A percentile compares a stretch with the other conserved stretches of the same genome.
Evolutionary conservation across 139 green algal genomes (phyloP).

Genomic region (Chlorella sp.): DNA sequence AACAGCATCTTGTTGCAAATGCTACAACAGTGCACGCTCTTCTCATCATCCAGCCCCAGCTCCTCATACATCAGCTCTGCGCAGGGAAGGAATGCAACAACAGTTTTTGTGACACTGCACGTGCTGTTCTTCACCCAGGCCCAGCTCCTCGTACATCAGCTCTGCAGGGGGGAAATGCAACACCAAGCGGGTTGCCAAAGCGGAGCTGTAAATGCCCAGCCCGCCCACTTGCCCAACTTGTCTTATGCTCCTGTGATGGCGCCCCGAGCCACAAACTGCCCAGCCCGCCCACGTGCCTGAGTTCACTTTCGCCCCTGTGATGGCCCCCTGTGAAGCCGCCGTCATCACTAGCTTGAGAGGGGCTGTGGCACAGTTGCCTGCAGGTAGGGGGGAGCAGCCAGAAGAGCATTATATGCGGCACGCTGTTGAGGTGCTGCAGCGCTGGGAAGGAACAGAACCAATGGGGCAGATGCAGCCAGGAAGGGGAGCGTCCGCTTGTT

Average conservation of each 20-base stretch:
- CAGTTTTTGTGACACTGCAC: neutral
- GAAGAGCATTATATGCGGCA: too few relatives aligned
- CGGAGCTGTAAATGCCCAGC: too few relatives aligned
- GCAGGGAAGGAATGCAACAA: neutral
- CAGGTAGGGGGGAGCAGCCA: neutral
- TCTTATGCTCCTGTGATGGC: too few relatives aligned
- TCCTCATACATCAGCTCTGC: neutral
- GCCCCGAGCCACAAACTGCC: neutral
- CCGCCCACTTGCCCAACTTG: too few relatives aligned
- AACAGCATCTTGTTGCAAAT: too few relatives aligned
- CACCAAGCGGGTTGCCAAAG: neutral
- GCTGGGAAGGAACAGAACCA: too few relatives aligned
- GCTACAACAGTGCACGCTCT: too few relatives aligned
- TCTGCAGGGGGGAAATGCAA: neutral
- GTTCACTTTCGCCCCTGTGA: constrained; percentile 40
- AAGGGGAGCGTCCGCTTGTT: too few relatives aligned
- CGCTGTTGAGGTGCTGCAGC: too few relatives aligned
- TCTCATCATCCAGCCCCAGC: too few relatives aligned
- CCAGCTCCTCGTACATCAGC: neutral
- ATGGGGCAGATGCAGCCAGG: too few relatives aligned
- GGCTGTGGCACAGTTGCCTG: constrained; percentile 34
- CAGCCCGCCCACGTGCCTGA: neutral
- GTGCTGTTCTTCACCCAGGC: neutral
- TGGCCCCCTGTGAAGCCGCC: constrained; percentile 21
- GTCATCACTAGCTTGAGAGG: constrained; percentile 46